Evolutionary conservation across 768 basidiomycete genomes (phyloP).

Genomic region (Dacryopinax spathularia): DNA sequence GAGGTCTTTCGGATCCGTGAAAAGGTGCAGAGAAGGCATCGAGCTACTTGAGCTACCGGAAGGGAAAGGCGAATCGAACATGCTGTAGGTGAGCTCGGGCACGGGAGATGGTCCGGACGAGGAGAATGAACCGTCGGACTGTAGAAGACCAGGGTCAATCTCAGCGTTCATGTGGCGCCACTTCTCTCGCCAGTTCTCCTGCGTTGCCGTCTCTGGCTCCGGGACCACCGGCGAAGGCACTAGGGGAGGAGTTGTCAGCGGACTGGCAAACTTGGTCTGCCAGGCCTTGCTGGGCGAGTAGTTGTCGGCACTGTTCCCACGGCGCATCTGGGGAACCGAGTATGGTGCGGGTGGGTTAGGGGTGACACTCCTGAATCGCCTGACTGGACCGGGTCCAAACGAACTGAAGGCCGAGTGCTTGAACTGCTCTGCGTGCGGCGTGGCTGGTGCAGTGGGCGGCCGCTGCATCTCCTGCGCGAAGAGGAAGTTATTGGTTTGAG

Average conservation of each 20-base stretch:
- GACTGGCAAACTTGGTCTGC: neutral
- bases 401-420: neutral
- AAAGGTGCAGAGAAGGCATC: neutral
- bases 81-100: neutral
- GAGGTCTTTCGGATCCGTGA: neutral
- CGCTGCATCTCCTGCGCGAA: neutral
- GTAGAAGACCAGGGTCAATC: neutral
- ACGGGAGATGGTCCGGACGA: neutral
- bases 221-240: neutral
- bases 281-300: neutral
- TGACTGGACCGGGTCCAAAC: neutral
- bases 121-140: neutral
- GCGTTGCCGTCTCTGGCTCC: neutral
- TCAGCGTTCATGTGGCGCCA: neutral
- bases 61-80: neutral
- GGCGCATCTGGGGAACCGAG: neutral
- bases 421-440: neutral
- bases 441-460: neutral
- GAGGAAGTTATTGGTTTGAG: neutral
- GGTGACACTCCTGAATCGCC: neutral
- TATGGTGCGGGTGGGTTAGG: neutral
- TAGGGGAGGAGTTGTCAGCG: neutral
- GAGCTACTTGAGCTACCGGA: neutral
- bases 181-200: neutral
- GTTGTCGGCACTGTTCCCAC: conserved; percentile 1